Base-by-base conservation (phyloP, 352 stramenopile species). In the Hyaloperonospora brassicae region DNA sequence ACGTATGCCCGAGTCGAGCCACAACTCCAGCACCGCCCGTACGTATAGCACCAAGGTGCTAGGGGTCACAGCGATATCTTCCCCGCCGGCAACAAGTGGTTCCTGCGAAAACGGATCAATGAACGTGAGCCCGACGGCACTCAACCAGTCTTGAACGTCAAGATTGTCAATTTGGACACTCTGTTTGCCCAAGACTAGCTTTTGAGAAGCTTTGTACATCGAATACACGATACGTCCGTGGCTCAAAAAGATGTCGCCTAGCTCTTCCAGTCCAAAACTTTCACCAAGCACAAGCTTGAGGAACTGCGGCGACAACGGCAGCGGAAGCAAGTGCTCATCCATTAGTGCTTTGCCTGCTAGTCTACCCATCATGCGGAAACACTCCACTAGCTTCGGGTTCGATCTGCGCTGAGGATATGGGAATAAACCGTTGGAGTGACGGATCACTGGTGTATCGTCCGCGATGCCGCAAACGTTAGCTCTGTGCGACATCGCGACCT, bases 311-410 rank as follows among this genome's bases (percentile, higher is more conserved):
- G 84, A 89, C 17, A 93, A 41, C 3, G 81, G 81, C 24, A 93
- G 57, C 14, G 84, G 81, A 1, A 93, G 71, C 6, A 93, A 55
- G 5, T 79, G 72, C 34, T 85, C 79, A 51, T 93, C 84, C 79
- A 92, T 89, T 47, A 93, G 56, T 21, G 84, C 81, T 44, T 92
- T 93, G 21, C 84, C 84, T 34, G 79, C 79, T 31, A 93, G 42
- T 5, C 84, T 80, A 11, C 83, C 83, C 59, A 93, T 85, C 73
- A 87, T 86, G 7, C 80, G 76, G 43, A 93, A 93, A 9, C 80
- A 74, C 30, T 93, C 73, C 5, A 83, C 38, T 17, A 91, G 43
- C 31, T 73, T 74, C 3, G 55, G n/a, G 6, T 27, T 63, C 22
- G 55, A 35, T 12, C 30, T 59, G 1, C 51, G 42, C 22, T 88